Percentiles rank a stretch among this genome's conserved stretches.
phyloP scores from a whole-genome alignment of 164 flowering plant species.

The Magnolia officinalis region DNA sequence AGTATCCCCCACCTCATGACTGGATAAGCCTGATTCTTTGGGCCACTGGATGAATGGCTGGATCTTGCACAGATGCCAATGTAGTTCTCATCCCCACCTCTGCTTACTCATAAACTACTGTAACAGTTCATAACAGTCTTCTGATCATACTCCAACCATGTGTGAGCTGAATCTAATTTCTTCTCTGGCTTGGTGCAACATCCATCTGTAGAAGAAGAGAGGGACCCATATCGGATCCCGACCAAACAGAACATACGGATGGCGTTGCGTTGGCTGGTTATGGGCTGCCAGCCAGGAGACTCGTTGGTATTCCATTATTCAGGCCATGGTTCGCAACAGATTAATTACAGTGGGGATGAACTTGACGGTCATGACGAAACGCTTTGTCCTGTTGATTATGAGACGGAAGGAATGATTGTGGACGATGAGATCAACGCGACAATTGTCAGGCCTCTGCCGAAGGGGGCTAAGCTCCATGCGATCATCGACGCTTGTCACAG shows the following conservation, averaged over 20 bases:
- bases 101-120: not conserved
- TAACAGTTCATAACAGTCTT: not conserved
- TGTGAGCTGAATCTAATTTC: not conserved
- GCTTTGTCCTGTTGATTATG: slow-evolving; percentile 67
- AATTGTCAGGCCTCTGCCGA: slow-evolving; percentile 63
- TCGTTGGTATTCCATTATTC: slow-evolving; percentile 84
- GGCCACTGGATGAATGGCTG: not conserved
- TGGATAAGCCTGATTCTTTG: too few species aligned
- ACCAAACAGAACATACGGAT: slow-evolving; percentile 54
- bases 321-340: slow-evolving; percentile 62
- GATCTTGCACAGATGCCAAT: not conserved
- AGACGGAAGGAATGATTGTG: slow-evolving; percentile 54
- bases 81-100: not conserved
- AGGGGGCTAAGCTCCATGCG: slow-evolving; percentile 79
- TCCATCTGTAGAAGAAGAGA: slow-evolving; percentile 53
- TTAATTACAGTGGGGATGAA: slow-evolving; percentile 50
- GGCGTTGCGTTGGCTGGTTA: slow-evolving; percentile 70
- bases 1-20: too few species aligned
- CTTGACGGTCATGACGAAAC: slow-evolving; percentile 72
- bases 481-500: slow-evolving; percentile 69
- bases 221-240: slow-evolving; percentile 41
- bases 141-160: not conserved
- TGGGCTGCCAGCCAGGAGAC: slow-evolving; percentile 60
- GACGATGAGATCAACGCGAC: slow-evolving; percentile 74
- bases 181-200: not conserved